Percentiles rank a stretch among this genome's conserved stretches.
Conservation (phyloP, 2,329 filamentous ascomycete species). For the Colletotrichum sp. region DNA sequence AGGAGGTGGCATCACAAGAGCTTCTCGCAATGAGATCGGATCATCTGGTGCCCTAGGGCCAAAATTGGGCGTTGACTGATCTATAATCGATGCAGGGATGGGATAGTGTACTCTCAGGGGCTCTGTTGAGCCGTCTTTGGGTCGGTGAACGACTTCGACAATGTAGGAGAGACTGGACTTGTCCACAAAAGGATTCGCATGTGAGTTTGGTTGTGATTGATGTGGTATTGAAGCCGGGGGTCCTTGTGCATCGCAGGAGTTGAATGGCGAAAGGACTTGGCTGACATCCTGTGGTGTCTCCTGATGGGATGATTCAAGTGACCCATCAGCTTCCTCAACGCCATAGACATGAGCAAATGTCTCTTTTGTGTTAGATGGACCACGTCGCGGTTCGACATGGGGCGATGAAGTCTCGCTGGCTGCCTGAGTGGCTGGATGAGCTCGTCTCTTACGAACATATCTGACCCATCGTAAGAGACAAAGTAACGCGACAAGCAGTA, state of each 20-base stretch:
- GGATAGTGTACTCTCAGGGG: conserved; percentile 1
- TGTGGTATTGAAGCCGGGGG: not conserved
- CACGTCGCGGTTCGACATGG: not conserved
- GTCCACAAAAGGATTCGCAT: not conserved
- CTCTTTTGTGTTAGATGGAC: not conserved
- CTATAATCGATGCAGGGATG: not conserved
- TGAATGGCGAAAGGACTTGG: not conserved
- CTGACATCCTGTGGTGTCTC: not conserved
- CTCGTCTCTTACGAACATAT: not conserved
- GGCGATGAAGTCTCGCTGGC: not conserved
- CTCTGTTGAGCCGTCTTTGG: not conserved
- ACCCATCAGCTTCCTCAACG: not conserved
- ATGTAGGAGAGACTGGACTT: not conserved
- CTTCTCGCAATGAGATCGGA: not conserved
- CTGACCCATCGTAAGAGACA: not conserved
- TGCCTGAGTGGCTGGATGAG: too few species aligned
- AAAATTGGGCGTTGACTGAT: not conserved
- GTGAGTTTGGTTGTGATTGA: not conserved
- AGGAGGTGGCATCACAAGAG: not conserved
- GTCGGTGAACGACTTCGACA: conserved; percentile 1
- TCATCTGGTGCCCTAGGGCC: not conserved
- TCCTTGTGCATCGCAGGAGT: not conserved
- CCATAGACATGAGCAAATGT: not conserved
- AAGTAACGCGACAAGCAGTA: rapidly evolving
- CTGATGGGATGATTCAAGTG: not conserved